A percentile compares a stretch with the other conserved stretches of the same genome.
phyloP scores from a whole-genome alignment of 2,329 filamentous ascomycete genomes.

The Stemphylium lycopersici region DNA sequence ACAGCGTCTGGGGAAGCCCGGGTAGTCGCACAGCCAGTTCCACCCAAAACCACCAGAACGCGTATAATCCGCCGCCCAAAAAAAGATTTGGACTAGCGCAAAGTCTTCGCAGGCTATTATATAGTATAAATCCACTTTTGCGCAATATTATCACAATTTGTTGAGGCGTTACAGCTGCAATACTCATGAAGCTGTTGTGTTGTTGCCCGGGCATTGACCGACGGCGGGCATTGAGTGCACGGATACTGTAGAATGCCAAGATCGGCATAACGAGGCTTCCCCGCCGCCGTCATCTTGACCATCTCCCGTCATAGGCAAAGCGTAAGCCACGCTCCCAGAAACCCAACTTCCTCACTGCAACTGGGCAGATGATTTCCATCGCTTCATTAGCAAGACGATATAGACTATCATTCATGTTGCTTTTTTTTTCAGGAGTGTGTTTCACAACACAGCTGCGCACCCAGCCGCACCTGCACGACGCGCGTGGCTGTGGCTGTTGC shows the following conservation, averaged over 20 bases:
- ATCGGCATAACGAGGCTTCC: background rate
- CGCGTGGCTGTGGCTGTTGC: background rate
- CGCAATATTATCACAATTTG: too few relatives aligned
- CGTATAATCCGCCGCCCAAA: too few relatives aligned
- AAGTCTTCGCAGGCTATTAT: too few relatives aligned
- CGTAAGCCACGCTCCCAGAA: background rate
- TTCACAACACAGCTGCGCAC: conserved; percentile 1
- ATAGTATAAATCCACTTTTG: too few relatives aligned
- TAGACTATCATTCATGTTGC: background rate
- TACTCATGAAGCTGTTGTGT: too few relatives aligned
- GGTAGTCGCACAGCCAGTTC: too few relatives aligned
- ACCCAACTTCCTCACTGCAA: background rate
- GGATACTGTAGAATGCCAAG: conserved; percentile 15
- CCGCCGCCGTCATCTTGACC: conserved; percentile 1
- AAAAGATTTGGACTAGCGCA: too few relatives aligned
- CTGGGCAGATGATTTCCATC: background rate
- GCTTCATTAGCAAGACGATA: background rate
- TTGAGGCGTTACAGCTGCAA: too few relatives aligned
- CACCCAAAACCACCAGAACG: too few relatives aligned
- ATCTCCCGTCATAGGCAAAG: background rate
- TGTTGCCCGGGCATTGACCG: too few relatives aligned
- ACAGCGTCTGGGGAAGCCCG: too few relatives aligned
- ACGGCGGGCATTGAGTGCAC: too few relatives aligned
- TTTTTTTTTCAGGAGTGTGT: conserved; percentile 12
- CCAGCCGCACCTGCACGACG: background rate